Conservation (phyloP, 371 early-diverging fungal genomes). For the Mucor indicus region DNA sequence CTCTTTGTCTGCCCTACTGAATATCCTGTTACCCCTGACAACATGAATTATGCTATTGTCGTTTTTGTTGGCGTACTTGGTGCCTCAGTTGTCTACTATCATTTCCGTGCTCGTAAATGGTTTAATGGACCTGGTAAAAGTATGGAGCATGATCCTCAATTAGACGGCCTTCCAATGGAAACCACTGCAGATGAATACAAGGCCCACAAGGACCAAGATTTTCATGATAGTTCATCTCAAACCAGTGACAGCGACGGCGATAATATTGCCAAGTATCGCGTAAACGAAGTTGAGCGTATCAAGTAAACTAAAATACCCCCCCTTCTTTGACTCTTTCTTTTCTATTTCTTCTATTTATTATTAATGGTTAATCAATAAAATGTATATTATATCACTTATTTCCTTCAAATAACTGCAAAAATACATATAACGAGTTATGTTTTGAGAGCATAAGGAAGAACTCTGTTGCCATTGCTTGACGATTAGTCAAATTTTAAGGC, state of each 20-base stretch:
- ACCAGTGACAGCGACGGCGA: not conserved
- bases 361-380: too few species aligned
- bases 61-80: conserved; percentile 30
- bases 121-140: conserved; percentile 49
- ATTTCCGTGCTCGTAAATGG: conserved; percentile 49
- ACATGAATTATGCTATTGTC: conserved; percentile 45
- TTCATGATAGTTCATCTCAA: not conserved
- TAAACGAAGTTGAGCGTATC: not conserved
- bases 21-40: conserved; percentile 53
- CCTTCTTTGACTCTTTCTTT: too few species aligned
- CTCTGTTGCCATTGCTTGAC: too few species aligned
- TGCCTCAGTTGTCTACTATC: conserved; percentile 36
- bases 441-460: too few species aligned
- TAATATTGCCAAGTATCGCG: not conserved
- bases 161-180: conserved; percentile 5
- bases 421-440: too few species aligned
- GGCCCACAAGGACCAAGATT: not conserved
- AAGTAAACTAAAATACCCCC: conserved; percentile 10
- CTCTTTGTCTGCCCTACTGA: conserved; percentile 62
- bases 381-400: too few species aligned
- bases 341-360: too few species aligned
- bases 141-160: conserved; percentile 24
- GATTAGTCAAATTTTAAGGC: too few species aligned
- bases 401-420: too few species aligned
- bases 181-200: not conserved